Base-by-base conservation (phyloP, 495 filamentous ascomycete species). In the Xylaria grammica region DNA sequence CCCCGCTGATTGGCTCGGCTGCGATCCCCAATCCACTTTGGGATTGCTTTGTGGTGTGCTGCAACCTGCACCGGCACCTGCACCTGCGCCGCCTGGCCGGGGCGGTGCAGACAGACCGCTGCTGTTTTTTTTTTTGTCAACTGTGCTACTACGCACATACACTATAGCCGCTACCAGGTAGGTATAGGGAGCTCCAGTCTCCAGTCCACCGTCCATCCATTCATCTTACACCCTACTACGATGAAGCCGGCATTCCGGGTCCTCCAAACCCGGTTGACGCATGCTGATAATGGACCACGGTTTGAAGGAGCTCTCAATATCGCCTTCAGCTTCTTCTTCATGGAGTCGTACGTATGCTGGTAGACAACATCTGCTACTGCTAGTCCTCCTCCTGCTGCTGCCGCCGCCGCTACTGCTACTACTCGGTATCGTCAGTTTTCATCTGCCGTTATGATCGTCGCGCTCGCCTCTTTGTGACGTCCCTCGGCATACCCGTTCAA, bases 241-340 rank as follows among this genome's bases (percentile, higher is more conserved):
- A 61, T 51, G 58, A 51, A 38, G 58, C 60, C 60, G 48, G 22
- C 24, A 19, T 32, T 54, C 42, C 60, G 38, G 36, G 22, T 38
- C n/a, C 34, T 24, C 5, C 38, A 26, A 36, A 30, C 36, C 60
- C 6, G 40, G 19, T 49, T 52, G 17, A 52, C 32, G 32, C 7
- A n/a, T 27, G 20, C 30, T 32, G 52, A 34, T 50, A 30, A 63
- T 57, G 61, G 61, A 57, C 40, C 61, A 57, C 49, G 49, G 40
- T 44, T 50, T 11, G 40, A 40, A 24, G 19, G 40, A 30, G 22
- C 51, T 56, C 30, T 17, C 26, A 45, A 9, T 24, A 45, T 53
- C 26, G 32, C 9, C 48, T 9, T 26, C 60, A 17, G 30, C 36
- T 32, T 51, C 36, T 32, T 51, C 32, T 26, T 45, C 49, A 42